phyloP scores from a whole-genome alignment of 805 yeast species.

The Lipomyces oligophaga region DNA sequence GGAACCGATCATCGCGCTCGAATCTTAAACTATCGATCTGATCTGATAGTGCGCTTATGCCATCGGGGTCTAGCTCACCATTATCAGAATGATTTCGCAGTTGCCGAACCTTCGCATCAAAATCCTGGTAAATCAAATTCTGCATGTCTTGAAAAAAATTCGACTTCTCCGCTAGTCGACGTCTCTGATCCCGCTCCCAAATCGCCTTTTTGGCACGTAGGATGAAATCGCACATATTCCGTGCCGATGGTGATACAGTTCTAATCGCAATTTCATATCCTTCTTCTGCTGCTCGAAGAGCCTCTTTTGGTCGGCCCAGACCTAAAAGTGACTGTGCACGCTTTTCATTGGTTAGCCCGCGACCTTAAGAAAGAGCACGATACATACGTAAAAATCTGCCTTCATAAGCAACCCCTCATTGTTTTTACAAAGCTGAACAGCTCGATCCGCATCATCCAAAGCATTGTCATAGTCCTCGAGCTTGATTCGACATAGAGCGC shows the following conservation, averaged over 20 bases:
- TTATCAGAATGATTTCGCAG: too few relatives aligned
- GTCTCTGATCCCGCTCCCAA: slow-evolving; percentile 33
- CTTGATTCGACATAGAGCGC: slow-evolving; percentile 33
- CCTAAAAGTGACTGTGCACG: slow-evolving; percentile 33
- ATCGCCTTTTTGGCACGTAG: slow-evolving; percentile 30
- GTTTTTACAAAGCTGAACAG: slow-evolving; percentile 32
- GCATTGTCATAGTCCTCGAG: slow-evolving; percentile 31
- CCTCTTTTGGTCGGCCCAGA: slow-evolving; percentile 33
- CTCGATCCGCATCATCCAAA: slow-evolving; percentile 32
- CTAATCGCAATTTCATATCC: slow-evolving; percentile 35
- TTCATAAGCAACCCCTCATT: slow-evolving; percentile 12
- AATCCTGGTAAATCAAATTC: too few relatives aligned
- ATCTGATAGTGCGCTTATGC: too few relatives aligned
- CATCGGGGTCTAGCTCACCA: too few relatives aligned
- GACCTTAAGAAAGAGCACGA: neutral
- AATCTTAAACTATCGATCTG: slow-evolving; percentile 26
- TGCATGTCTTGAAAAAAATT: slow-evolving; percentile 32
- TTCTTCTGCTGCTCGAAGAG: slow-evolving; percentile 29
- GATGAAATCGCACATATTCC: slow-evolving; percentile 30
- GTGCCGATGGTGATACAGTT: slow-evolving; percentile 33
- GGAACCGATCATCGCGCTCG: slow-evolving; percentile 26
- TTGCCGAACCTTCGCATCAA: too few relatives aligned
- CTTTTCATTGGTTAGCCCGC: slow-evolving; percentile 13
- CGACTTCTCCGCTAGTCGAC: slow-evolving; percentile 26
- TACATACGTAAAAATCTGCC: too few relatives aligned